A percentile compares a stretch with the other conserved stretches of the same genome.
These are phyloP conservation scores for Combretum micranthum DNA, from an alignment of 345 rosid species.

Conservation along the genomic window DNA sequence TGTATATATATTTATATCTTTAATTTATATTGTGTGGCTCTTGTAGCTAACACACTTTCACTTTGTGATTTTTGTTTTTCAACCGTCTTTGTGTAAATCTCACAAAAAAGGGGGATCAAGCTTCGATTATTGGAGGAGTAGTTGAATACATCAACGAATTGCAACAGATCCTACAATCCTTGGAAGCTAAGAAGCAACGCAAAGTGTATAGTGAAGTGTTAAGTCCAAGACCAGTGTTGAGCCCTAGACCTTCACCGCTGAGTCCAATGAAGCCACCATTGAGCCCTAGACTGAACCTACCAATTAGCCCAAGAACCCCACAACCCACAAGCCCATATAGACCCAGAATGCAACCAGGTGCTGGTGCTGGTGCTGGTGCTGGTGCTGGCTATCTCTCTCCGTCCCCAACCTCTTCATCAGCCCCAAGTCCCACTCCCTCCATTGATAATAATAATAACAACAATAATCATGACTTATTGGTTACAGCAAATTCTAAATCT, in stretches of 20 bases:
- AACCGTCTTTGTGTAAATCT: no score
- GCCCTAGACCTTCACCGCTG: constrained; percentile 57
- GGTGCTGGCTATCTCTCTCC: constrained; percentile 55
- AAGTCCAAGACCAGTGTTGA: constrained; percentile 60
- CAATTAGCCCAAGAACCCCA: constrained; percentile 22
- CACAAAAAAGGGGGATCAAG: constrained; percentile 99
- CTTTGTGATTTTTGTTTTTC: neutral
- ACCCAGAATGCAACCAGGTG: constrained; percentile 11
- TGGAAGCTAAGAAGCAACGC: constrained; percentile 91
- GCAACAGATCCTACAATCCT: constrained; percentile 82
- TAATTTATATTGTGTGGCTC: no score
- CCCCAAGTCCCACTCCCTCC: constrained; percentile 19
- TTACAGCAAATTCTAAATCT: constrained; percentile 78
- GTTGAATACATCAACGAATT: constrained; percentile 92
- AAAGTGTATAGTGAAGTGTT: constrained; percentile 79
- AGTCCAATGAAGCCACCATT: constrained; percentile 45
- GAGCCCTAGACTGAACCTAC: constrained; percentile 12
- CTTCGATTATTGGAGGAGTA: constrained; percentile 96
- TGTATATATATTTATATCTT: no score
- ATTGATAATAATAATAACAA: constrained; percentile 7
- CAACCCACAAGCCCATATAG: constrained; percentile 21
- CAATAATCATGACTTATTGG: constrained; percentile 36
- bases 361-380: no score
- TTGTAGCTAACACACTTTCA: neutral
- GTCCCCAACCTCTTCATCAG: constrained; percentile 49